Percentiles rank a stretch among this genome's conserved stretches.
These are phyloP conservation scores for Lactuca sativa DNA, from an alignment of 129 eudicot genomes.

Conservation along the genomic window DNA sequence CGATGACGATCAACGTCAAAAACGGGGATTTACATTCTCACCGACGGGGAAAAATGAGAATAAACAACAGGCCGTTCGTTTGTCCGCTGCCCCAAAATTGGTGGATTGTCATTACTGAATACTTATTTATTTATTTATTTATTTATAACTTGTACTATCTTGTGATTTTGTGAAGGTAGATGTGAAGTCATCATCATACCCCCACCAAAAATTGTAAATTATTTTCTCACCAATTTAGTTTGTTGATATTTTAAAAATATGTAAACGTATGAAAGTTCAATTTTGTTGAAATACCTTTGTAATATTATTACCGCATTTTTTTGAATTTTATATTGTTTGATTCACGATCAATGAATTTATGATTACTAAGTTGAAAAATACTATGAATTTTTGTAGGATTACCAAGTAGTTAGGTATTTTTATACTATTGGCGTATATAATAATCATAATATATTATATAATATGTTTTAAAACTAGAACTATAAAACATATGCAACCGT, in stretches of 20 bases:
- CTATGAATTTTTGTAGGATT: no score
- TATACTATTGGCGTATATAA: no score
- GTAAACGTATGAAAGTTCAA: background rate
- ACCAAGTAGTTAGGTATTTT: no score
- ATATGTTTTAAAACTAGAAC: no score
- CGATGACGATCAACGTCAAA: slow-evolving; percentile 11
- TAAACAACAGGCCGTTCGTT: slow-evolving; percentile 38
- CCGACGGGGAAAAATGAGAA: slow-evolving; percentile 24
- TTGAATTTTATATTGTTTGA: no score
- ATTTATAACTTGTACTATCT: background rate
- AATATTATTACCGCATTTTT: no score
- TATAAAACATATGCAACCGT: no score
- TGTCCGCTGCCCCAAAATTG: slow-evolving; percentile 56
- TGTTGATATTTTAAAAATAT: background rate
- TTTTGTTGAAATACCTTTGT: background rate
- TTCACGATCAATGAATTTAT: background rate
- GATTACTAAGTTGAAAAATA: no score
- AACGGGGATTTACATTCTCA: slow-evolving; percentile 12
- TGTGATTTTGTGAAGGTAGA: slow-evolving; percentile 15
- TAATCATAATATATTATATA: no score
- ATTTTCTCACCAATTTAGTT: background rate
- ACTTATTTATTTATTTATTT: slow-evolving; percentile 12
- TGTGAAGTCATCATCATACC: slow-evolving; percentile 2
- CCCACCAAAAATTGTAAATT: background rate
- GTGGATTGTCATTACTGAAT: slow-evolving; percentile 74